phyloP scores from a whole-genome alignment of 192 early-diverging fungal species.

The Backusella liffmaniae region DNA sequence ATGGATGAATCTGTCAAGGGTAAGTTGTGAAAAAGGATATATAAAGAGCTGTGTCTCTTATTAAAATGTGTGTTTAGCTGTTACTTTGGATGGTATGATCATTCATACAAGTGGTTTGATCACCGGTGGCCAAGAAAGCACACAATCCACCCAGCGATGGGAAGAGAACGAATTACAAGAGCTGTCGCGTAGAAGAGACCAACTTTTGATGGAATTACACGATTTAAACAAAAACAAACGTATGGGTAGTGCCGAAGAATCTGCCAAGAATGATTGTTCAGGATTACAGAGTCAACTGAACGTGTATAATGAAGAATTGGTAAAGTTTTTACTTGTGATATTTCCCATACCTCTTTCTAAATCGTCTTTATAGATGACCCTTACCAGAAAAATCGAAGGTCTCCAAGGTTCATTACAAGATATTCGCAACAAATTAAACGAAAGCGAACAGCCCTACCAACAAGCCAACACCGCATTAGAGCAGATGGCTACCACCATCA shows the following conservation, averaged over 20 bases:
- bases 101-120: conserved; percentile 97
- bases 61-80: conserved; percentile 44
- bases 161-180: conserved; percentile 88
- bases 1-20: conserved; percentile 80
- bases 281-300: conserved; percentile 59
- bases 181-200: conserved; percentile 67
- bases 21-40: conserved; percentile 11
- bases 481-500: conserved; percentile 40
- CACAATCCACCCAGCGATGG: conserved; percentile 66
- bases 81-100: conserved; percentile 90
- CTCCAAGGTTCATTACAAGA: conserved; percentile 58
- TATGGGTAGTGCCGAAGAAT: conserved; percentile 63
- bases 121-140: conserved; percentile 72
- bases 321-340: conserved; percentile 7
- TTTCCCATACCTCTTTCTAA: background rate
- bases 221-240: conserved; percentile 69
- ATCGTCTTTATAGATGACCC: conserved; percentile 35
- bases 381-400: conserved; percentile 56
- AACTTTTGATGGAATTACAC: conserved; percentile 67
- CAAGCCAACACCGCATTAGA: conserved; percentile 38
- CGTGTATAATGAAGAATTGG: conserved; percentile 65
- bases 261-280: conserved; percentile 54
- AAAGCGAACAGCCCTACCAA: background rate
- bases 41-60: background rate
- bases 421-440: conserved; percentile 41